A percentile compares a stretch with the other conserved stretches of the same genome.
phyloP scores from a whole-genome alignment of 1,284 basidiomycete species.

The Leucoagaricus sp. region DNA sequence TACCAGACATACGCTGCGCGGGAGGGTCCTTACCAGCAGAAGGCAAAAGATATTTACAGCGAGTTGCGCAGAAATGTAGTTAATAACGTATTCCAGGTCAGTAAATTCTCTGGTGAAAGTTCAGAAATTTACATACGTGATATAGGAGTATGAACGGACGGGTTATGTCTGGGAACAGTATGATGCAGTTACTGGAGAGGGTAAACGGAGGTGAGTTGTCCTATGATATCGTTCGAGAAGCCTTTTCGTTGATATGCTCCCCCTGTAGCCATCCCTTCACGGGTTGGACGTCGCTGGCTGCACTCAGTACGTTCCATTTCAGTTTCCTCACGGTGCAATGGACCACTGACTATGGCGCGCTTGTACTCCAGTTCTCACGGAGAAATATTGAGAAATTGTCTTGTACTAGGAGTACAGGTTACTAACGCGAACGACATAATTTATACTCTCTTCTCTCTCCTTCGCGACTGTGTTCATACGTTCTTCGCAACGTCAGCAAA shows the following conservation, averaged over 20 bases:
- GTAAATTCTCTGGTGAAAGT: no score
- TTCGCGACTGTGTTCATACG: no score
- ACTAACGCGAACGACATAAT: no score
- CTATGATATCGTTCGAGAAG: slow-evolving; percentile 3
- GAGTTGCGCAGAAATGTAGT: slow-evolving; percentile 83
- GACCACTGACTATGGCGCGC: slow-evolving; percentile 7
- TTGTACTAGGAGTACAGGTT: background rate
- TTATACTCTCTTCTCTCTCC: no score
- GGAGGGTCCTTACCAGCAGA: slow-evolving; percentile 78
- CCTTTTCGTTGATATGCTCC: background rate
- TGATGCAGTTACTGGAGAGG: slow-evolving; percentile 80
- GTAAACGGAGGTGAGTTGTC: slow-evolving; percentile 69
- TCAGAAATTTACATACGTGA: no score
- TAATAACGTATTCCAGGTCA: slow-evolving; percentile 82
- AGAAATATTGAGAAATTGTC: slow-evolving; percentile 46
- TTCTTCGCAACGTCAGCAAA: no score
- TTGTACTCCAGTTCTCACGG: slow-evolving; percentile 47
- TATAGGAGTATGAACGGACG: slow-evolving; percentile 87
- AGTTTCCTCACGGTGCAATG: slow-evolving; percentile 9
- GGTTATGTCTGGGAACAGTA: slow-evolving; percentile 98
- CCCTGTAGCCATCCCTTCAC: slow-evolving; percentile 81
- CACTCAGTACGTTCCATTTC: slow-evolving; percentile 43
- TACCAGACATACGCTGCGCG: slow-evolving; percentile 73
- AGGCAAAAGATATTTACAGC: slow-evolving; percentile 76
- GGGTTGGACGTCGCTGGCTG: slow-evolving; percentile 87